Percentiles rank a stretch among this genome's conserved stretches.
phyloP scores from a whole-genome alignment of 495 filamentous ascomycete species.

The Choiromyces venosus region DNA sequence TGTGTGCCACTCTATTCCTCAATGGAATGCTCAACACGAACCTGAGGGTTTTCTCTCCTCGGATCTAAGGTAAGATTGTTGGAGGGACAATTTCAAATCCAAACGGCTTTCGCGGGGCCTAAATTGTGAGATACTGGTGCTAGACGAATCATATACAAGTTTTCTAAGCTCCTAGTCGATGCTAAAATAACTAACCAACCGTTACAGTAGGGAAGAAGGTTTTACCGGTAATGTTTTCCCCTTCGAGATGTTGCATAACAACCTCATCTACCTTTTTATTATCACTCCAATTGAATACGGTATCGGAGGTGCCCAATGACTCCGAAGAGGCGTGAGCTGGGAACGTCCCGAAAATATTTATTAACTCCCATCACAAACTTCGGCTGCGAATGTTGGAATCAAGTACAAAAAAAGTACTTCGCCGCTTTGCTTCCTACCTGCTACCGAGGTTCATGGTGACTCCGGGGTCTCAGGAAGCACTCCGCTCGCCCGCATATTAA shows the following conservation, averaged over 20 bases:
- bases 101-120: background rate
- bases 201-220: background rate
- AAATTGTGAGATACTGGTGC: constrained; percentile 1
- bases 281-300: background rate
- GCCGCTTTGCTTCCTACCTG: background rate
- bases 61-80: background rate
- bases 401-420: background rate
- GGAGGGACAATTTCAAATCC: background rate
- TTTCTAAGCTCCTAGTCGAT: background rate
- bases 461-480: background rate
- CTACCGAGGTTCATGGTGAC: background rate
- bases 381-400: background rate
- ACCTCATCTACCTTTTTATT: constrained; percentile 2
- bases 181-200: constrained; percentile 2
- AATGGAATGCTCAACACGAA: background rate
- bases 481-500: background rate
- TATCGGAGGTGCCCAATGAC: background rate
- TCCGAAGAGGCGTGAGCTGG: constrained; percentile 4
- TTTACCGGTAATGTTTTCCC: background rate
- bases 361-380: background rate
- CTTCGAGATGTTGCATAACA: constrained; percentile 4
- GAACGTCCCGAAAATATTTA: constrained; percentile 4
- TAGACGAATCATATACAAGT: background rate
- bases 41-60: background rate
- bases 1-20: constrained; percentile 1